Evolutionary conservation across 2,329 filamentous ascomycete species (phyloP).

Genomic region (Leptographium procerum): DNA sequence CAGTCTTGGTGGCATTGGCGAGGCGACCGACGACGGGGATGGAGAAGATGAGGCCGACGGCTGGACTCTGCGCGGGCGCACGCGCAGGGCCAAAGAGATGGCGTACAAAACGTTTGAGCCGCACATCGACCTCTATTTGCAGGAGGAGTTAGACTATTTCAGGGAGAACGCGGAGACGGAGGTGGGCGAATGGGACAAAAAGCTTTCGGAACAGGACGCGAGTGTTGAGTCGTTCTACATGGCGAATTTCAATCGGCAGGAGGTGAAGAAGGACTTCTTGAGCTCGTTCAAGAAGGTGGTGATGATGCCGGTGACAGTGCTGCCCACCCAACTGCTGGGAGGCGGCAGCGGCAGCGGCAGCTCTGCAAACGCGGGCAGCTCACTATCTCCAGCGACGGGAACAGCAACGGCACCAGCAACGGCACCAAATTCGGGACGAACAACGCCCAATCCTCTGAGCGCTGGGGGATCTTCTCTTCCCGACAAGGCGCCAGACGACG

Average conservation of each 20-base stretch:
- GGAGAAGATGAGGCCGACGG: not conserved
- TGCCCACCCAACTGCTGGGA: constrained; percentile 50
- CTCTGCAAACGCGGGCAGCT: not conserved
- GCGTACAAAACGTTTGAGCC: constrained; percentile 72
- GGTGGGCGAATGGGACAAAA: constrained; percentile 81
- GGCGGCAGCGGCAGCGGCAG: constrained; percentile 19
- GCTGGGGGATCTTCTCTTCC: constrained; percentile 1
- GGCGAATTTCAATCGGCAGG: constrained; percentile 87
- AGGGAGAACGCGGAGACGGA: constrained; percentile 62
- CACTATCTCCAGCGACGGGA: not conserved
- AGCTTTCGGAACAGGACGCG: constrained; percentile 81
- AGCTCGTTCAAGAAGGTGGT: constrained; percentile 97
- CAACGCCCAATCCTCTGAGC: constrained; percentile 1
- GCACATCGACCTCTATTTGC: constrained; percentile 85
- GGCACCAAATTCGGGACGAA: not conserved
- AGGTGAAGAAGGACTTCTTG: constrained; percentile 91
- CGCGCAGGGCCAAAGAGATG: constrained; percentile 49
- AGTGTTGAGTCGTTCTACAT: constrained; percentile 90
- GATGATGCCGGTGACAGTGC: constrained; percentile 93
- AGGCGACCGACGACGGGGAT: not conserved
- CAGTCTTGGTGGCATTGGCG: not conserved
- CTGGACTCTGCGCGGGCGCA: constrained; percentile 7
- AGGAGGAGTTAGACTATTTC: constrained; percentile 84
- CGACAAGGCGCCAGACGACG: constrained; percentile 64
- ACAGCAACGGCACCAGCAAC: not conserved